phyloP scores from a whole-genome alignment of 176 grass and related monocot genomes.

The Phoenix roebelenii region DNA sequence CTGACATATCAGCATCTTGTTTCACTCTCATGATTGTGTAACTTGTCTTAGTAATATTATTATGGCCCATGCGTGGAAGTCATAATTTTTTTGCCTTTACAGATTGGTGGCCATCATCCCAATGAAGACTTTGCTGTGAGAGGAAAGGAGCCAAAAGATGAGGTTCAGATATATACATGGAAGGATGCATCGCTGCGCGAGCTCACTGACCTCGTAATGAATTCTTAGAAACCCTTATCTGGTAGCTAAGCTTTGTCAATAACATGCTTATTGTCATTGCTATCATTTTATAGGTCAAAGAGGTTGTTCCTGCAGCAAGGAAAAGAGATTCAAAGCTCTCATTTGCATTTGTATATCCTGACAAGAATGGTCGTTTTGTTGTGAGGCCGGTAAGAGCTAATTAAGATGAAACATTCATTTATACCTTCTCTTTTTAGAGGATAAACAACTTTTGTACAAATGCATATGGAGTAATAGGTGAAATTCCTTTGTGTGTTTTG shows the following conservation, averaged over 20 bases:
- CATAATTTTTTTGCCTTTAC: neutral
- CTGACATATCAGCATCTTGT: too few relatives aligned
- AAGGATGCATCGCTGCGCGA: constrained; percentile 89
- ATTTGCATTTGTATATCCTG: constrained; percentile 90
- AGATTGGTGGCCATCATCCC: constrained; percentile 68
- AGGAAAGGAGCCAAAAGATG: constrained; percentile 97
- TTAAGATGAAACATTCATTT: too few relatives aligned
- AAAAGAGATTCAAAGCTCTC: constrained; percentile 80
- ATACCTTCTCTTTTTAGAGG: too few relatives aligned
- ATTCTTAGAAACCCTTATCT: neutral
- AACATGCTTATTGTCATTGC: neutral
- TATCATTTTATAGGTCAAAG: constrained; percentile 66
- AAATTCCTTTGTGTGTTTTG: too few relatives aligned
- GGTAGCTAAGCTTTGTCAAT: neutral
- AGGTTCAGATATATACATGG: constrained; percentile 98
- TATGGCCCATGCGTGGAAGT: too few relatives aligned
- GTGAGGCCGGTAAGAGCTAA: constrained; percentile 48
- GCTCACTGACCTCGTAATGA: constrained; percentile 81
- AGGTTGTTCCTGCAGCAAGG: constrained; percentile 88
- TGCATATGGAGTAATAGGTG: too few relatives aligned
- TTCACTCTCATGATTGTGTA: too few relatives aligned
- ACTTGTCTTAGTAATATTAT: too few relatives aligned
- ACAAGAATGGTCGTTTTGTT: constrained; percentile 88
- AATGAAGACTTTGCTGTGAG: constrained; percentile 86
- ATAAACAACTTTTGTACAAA: too few relatives aligned